Evolutionary conservation across 257 asterid genomes (phyloP).

Genomic region (Fraxinus anomala): DNA sequence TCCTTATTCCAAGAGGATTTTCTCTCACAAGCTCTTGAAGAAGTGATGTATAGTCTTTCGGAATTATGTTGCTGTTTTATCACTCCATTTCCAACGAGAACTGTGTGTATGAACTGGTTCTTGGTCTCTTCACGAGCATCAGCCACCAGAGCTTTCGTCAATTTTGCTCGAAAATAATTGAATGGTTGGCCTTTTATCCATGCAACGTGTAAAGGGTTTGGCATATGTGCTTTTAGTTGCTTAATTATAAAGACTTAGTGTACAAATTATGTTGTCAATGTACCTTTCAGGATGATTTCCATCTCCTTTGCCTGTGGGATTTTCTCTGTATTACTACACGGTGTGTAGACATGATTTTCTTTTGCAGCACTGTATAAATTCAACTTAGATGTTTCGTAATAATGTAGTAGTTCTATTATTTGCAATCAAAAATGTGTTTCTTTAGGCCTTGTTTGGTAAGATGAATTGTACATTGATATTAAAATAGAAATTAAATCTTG

Average conservation of each 20-base stretch:
- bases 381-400: neutral
- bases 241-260: constrained; percentile 16
- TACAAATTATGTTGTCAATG: constrained; percentile 32
- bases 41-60: constrained; percentile 36
- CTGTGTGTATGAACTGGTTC: too few relatives aligned
- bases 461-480: too few relatives aligned
- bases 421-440: too few relatives aligned
- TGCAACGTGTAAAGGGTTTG: constrained; percentile 36
- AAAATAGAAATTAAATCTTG: too few relatives aligned
- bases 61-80: constrained; percentile 41
- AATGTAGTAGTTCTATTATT: neutral
- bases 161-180: constrained; percentile 27
- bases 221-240: constrained; percentile 30
- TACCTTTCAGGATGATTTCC: constrained; percentile 6
- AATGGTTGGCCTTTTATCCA: constrained; percentile 33
- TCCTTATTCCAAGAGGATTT: constrained; percentile 81
- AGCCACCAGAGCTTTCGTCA: constrained; percentile 9
- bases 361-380: constrained; percentile 10
- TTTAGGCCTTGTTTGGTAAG: neutral
- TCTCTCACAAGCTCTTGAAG: constrained; percentile 71
- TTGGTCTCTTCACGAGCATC: too few relatives aligned
- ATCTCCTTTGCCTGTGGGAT: constrained; percentile 14
- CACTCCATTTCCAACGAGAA: neutral
- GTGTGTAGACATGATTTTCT: constrained; percentile 19
- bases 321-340: constrained; percentile 9